Conservation (phyloP, 2,329 filamentous ascomycete genomes). For the Trichoderma endophyticum region DNA sequence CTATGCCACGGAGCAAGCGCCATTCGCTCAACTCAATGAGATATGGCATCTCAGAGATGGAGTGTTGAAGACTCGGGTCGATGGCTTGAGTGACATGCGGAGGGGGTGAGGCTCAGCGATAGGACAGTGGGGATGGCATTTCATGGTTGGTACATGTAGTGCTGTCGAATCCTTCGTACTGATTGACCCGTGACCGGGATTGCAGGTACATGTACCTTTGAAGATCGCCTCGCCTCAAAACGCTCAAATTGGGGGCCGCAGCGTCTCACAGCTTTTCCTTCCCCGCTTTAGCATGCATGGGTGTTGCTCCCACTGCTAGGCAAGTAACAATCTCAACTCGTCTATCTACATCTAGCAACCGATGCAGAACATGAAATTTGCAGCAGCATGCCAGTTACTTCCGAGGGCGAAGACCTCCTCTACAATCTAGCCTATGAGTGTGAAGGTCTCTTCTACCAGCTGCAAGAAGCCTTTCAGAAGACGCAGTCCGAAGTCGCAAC, state of each 20-base stretch:
- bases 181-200: not conserved
- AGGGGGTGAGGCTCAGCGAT: not conserved
- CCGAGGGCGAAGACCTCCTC: not conserved
- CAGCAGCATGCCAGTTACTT: not conserved
- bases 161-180: not conserved
- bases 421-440: not conserved
- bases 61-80: not conserved
- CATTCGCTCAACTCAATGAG: conserved; percentile 1
- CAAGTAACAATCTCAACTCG: not conserved
- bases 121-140: not conserved
- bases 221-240: not conserved
- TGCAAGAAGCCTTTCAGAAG: not conserved
- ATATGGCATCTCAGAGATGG: not conserved
- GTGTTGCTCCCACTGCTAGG: not conserved
- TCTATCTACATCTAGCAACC: not conserved
- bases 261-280: not conserved
- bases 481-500: not conserved
- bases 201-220: not conserved
- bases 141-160: not conserved
- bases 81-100: not conserved
- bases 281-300: not conserved
- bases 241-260: not conserved
- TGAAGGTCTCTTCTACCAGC: not conserved
- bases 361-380: not conserved
- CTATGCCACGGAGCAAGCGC: not conserved